Evolutionary conservation across 129 eudicot species (phyloP).

Genomic region (Oenanthe sinensis): DNA sequence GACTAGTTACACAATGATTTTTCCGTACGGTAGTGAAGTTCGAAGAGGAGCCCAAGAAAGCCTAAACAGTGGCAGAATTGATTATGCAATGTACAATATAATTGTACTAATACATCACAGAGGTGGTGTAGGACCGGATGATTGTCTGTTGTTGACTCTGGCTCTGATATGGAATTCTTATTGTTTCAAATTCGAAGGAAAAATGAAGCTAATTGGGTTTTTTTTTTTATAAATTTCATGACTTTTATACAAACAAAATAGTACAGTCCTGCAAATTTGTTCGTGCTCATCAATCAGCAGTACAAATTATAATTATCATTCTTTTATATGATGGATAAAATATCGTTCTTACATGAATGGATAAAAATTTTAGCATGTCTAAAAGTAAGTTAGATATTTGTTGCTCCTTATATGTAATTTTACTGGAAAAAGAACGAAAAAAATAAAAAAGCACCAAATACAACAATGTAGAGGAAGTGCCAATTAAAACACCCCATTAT

Average conservation of each 20-base stretch:
- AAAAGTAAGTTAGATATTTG: too few species aligned
- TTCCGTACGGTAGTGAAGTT: background rate
- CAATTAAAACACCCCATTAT: too few species aligned
- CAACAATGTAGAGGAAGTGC: too few species aligned
- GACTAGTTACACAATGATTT: background rate
- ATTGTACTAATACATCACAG: background rate
- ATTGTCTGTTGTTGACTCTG: background rate
- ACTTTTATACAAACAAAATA: background rate
- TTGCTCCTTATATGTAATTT: background rate
- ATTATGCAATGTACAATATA: background rate
- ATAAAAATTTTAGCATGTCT: background rate
- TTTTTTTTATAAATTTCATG: background rate
- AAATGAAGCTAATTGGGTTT: background rate
- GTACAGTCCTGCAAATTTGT: too few species aligned
- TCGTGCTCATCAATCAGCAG: background rate
- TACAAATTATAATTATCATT: background rate
- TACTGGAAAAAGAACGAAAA: too few species aligned
- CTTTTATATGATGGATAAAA: background rate
- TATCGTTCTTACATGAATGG: background rate
- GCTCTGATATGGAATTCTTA: background rate
- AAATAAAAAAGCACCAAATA: too few species aligned
- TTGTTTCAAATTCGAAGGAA: background rate
- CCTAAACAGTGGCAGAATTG: background rate
- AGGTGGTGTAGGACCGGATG: background rate
- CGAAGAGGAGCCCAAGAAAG: background rate